phyloP scores from a whole-genome alignment of 345 rosid species.

The Anacardium occidentale region DNA sequence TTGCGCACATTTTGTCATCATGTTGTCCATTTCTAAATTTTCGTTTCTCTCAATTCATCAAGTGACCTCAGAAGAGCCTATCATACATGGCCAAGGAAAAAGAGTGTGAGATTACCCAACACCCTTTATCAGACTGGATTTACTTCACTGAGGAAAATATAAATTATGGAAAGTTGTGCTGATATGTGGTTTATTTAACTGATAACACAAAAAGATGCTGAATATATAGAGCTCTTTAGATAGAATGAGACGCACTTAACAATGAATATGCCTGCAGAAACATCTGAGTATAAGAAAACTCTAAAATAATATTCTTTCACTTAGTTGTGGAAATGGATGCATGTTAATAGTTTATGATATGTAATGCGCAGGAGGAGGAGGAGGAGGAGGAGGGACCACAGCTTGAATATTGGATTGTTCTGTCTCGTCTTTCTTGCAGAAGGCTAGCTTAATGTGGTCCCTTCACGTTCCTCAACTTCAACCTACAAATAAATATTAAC shows the following conservation, averaged over 20 bases:
- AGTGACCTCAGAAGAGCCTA: not conserved
- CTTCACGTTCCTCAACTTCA: slow-evolving; percentile 18
- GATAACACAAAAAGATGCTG: too few species aligned
- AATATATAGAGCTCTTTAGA: too few species aligned
- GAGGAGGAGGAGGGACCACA: slow-evolving; percentile 36
- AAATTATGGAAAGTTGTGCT: too few species aligned
- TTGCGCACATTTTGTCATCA: slow-evolving; percentile 25
- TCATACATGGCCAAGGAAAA: not conserved
- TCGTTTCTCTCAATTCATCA: not conserved
- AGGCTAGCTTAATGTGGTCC: slow-evolving; percentile 32
- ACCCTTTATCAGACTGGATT: too few species aligned
- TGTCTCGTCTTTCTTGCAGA: not conserved
- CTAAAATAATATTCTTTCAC: not conserved
- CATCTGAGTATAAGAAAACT: too few species aligned
- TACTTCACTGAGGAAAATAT: too few species aligned
- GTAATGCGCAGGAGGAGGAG: not conserved
- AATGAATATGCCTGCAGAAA: too few species aligned
- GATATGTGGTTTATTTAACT: not conserved
- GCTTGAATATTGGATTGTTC: slow-evolving; percentile 18
- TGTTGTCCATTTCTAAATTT: slow-evolving; percentile 23
- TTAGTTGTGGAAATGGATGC: too few species aligned
- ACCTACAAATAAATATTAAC: slow-evolving; percentile 11
- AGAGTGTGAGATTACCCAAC: too few species aligned
- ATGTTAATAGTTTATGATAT: not conserved
- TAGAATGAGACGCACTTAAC: too few species aligned